Percentiles rank a stretch among this genome's conserved stretches.
Evolutionary conservation across 2,329 filamentous ascomycete genomes (phyloP).

Genomic region (Colletotrichum melonis): DNA sequence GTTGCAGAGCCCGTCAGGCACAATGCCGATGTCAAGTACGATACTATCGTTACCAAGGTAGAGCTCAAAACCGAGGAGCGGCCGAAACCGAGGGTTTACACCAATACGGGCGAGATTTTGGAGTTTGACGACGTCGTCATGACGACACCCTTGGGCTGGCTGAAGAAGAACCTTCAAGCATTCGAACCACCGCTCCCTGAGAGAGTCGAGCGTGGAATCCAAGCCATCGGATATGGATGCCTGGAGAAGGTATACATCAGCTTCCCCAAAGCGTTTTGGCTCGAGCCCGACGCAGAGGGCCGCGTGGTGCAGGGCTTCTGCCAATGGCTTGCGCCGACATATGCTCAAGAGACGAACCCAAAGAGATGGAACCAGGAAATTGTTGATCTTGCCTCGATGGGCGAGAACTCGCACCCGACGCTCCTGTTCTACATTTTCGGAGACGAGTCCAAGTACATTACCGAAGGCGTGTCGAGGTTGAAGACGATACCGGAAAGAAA

Average conservation of each 20-base stretch:
- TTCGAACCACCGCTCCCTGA: conserved; percentile 72
- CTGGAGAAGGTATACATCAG: conserved; percentile 78
- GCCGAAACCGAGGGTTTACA: conserved; percentile 52
- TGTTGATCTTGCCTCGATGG: conserved; percentile 79
- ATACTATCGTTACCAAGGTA: conserved; percentile 60
- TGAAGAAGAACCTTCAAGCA: conserved; percentile 67
- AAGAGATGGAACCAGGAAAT: conserved; percentile 79
- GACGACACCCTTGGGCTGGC: conserved; percentile 76
- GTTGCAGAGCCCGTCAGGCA: conserved; percentile 68
- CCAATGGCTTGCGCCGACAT: conserved; percentile 79
- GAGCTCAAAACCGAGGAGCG: conserved; percentile 42
- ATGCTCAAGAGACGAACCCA: conserved; percentile 71
- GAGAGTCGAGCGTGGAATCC: conserved; percentile 69
- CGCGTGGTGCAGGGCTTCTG: conserved; percentile 73
- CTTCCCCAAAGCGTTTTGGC: conserved; percentile 84
- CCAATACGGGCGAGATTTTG: conserved; percentile 55
- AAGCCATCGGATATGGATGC: conserved; percentile 75
- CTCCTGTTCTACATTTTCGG: conserved; percentile 87
- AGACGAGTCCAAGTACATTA: conserved; percentile 67
- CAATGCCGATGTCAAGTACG: conserved; percentile 64
- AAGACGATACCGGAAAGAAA: conserved; percentile 59
- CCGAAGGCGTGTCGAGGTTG: conserved; percentile 54
- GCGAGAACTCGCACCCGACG: conserved; percentile 76
- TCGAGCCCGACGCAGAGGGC: conserved; percentile 50
- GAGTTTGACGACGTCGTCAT: conserved; percentile 77